Evolutionary conservation across 495 filamentous ascomycete species (phyloP), one percentile per base, ranked within the genome.

Genomic region (Massariosphaeria phaeospora): DNA sequence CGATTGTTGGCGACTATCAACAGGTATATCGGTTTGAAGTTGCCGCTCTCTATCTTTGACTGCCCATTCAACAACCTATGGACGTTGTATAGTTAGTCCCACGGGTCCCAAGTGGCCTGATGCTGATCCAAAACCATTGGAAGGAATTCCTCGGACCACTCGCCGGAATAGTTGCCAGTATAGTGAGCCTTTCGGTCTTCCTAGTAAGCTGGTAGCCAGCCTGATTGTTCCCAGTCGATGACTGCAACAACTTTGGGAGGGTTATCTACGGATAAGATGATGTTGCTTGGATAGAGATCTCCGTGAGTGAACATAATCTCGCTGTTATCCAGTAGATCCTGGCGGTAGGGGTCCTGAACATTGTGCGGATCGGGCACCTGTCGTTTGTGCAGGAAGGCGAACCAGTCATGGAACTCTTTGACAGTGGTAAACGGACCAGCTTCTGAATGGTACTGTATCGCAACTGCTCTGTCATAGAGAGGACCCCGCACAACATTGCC

Each of bases 171-270:
- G 7, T 10, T 9, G 10, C 12, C 2, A 3, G 44, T 57, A 7
- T 7, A 49, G 24, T 27, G 67, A 24, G 74, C 73, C 61, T 78
- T 78, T 49, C 70, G 70, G 34, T 68, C 56, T 55, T 77, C 74
- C 75, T 73, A 78, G 45, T 75, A 73, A 13, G 55, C 70, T 38
- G 74, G 75, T 47, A 72, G 67, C 72, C 73, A 77, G 2, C 75
- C 74, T 3, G 74, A 68, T 49, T 77, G 72, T 40, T 75, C 68
- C 75, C 73, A 77, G 41, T 76, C 75, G 15, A 77, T 51, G 25
- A 79, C 57, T 0, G 70, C 66, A 17, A 71, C 54, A 24, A 73
- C 44, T 40, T 49, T 61, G 33, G 69, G 69, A 10, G 34, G 20
- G 1, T 50, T 50, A 17, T 51, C 43, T 10, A 62, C 10, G 11